Conservation (phyloP, 345 rosid genomes). For the Citrus sp. region DNA sequence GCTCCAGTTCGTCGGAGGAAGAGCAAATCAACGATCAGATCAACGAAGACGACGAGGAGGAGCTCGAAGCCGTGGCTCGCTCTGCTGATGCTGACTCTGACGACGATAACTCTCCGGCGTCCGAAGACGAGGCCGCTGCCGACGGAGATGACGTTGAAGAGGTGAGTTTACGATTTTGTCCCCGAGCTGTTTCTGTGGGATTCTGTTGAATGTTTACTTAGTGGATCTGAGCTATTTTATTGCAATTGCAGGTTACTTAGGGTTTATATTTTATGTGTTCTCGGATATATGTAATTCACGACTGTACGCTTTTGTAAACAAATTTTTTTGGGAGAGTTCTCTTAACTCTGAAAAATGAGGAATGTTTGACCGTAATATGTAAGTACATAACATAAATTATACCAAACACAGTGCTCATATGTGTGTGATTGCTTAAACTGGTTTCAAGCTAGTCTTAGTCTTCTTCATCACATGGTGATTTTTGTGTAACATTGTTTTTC, state of each 20-base stretch:
- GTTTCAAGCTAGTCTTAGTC: not conserved
- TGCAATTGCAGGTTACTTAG: not conserved
- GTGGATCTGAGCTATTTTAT: slow-evolving; percentile 13
- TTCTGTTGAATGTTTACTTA: not conserved
- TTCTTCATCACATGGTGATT: not conserved
- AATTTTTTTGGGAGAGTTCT: not conserved
- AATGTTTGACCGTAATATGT: not conserved
- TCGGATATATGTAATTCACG: not conserved
- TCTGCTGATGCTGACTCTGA: slow-evolving; percentile 70
- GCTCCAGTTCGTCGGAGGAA: slow-evolving; percentile 58
- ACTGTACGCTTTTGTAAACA: too few species aligned
- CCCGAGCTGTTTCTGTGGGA: not conserved
- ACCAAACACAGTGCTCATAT: too few species aligned
- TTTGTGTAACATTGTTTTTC: not conserved
- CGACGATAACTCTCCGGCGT: slow-evolving; percentile 41
- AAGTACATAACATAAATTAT: not conserved
- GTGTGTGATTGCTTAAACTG: not conserved
- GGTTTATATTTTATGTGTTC: too few species aligned
- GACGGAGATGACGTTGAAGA: slow-evolving; percentile 45
- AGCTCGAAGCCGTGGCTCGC: slow-evolving; percentile 96
- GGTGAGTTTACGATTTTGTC: slow-evolving; percentile 23
- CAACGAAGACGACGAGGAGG: slow-evolving; percentile 85
- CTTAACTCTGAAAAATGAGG: not conserved
- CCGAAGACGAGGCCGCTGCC: slow-evolving; percentile 37
- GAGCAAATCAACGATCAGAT: slow-evolving; percentile 62